Evolutionary conservation across 78 protist species (phyloP).

Genomic region (Mastigamoeba balamuthi): DNA sequence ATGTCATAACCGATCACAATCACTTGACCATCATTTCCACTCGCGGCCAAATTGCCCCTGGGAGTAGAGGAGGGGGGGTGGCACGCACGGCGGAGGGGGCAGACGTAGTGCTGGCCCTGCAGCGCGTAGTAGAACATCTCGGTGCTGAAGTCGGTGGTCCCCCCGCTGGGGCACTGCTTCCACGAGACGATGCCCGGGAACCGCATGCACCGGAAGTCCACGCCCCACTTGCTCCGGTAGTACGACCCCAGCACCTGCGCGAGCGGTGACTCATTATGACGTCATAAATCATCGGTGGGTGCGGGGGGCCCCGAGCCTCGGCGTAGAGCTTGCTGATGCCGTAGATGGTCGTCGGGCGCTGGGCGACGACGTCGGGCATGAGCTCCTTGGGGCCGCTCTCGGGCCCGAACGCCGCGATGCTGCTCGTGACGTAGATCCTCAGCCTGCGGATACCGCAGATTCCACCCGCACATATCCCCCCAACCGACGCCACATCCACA

Average conservation of each 20-base stretch:
- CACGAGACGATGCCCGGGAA: constrained; percentile 66
- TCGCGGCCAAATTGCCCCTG: background rate
- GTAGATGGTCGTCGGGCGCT: constrained; percentile 64
- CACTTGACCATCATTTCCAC: background rate
- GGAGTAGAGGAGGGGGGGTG: no score
- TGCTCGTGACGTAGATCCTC: background rate
- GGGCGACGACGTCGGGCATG: constrained; percentile 39
- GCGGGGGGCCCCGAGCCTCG: constrained; percentile 14
- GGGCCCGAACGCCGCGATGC: background rate
- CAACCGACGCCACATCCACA: no score
- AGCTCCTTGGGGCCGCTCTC: background rate
- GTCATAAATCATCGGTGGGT: background rate
- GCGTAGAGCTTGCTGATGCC: constrained; percentile 62
- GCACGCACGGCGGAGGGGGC: constrained; percentile 8
- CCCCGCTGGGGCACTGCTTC: constrained; percentile 62
- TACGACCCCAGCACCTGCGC: constrained; percentile 22
- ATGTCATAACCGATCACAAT: no score
- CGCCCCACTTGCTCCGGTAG: constrained; percentile 28
- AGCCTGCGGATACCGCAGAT: background rate
- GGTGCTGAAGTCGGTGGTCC: constrained; percentile 71
- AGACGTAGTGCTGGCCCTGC: constrained; percentile 3
- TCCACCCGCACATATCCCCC: background rate
- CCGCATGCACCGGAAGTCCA: constrained; percentile 63
- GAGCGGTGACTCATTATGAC: background rate
- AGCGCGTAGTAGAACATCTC: constrained; percentile 49